A percentile compares a stretch with the other conserved stretches of the same genome.
phyloP scores from a whole-genome alignment of 495 filamentous ascomycete genomes.

The Filosporella fistucella region DNA sequence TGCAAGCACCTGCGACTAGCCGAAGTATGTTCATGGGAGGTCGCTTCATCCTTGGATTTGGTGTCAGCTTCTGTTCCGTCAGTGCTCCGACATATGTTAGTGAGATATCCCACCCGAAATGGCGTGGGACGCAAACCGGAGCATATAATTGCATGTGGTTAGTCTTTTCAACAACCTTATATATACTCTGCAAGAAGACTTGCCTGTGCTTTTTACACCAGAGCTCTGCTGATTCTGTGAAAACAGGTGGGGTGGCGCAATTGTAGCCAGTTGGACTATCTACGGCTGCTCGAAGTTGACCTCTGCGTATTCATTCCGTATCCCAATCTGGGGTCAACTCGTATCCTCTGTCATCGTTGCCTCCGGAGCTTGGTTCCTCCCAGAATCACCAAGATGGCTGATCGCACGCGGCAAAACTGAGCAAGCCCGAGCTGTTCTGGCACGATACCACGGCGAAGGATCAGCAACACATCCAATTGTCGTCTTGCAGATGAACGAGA shows the following conservation, averaged over 20 bases:
- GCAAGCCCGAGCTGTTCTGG: slow-evolving; percentile 43
- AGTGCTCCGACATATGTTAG: slow-evolving; percentile 49
- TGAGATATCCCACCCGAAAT: slow-evolving; percentile 51
- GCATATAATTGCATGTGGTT: slow-evolving; percentile 36
- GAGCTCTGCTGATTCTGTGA: too few relatives aligned
- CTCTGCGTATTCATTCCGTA: neutral
- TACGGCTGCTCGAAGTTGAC: neutral
- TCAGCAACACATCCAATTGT: slow-evolving; percentile 52
- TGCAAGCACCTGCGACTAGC: slow-evolving; percentile 41
- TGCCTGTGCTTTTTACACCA: neutral
- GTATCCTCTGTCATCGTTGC: neutral
- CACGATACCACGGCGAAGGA: slow-evolving; percentile 58
- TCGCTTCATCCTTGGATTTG: slow-evolving; percentile 53
- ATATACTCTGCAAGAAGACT: too few relatives aligned
- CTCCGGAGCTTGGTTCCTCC: slow-evolving; percentile 33
- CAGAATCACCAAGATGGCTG: slow-evolving; percentile 59
- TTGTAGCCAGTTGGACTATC: slow-evolving; percentile 21
- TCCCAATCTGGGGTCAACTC: neutral
- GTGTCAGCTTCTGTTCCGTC: slow-evolving; percentile 41
- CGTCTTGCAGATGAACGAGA: slow-evolving; percentile 54
- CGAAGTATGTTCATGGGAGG: slow-evolving; percentile 48
- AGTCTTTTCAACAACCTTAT: too few relatives aligned
- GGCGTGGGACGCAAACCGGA: slow-evolving; percentile 50
- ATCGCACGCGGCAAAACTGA: slow-evolving; percentile 60
- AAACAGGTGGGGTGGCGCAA: slow-evolving; percentile 43